phyloP scores from a whole-genome alignment of 2,329 filamentous ascomycete species.

The Ophiocordyceps camponoti-saundersi region DNA sequence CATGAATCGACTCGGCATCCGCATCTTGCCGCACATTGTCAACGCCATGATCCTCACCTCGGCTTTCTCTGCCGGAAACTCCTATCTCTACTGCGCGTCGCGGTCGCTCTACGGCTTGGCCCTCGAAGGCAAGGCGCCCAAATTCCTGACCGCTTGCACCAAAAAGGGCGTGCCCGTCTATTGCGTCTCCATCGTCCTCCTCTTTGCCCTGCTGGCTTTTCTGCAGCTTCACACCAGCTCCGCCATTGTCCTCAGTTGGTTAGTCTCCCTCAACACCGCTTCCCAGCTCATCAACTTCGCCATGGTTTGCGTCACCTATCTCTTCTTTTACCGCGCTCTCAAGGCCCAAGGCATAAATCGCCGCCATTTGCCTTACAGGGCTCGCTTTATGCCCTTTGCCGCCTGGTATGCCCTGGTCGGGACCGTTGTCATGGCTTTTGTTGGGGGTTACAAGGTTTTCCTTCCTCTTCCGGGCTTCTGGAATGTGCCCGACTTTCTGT shows the following conservation, averaged over 20 bases:
- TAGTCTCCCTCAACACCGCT: constrained; percentile 52
- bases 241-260: constrained; percentile 54
- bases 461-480: constrained; percentile 41
- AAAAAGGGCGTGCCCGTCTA: constrained; percentile 55
- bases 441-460: constrained; percentile 64
- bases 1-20: constrained; percentile 49
- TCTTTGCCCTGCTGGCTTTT: constrained; percentile 56
- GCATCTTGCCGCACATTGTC: constrained; percentile 50
- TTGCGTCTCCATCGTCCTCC: constrained; percentile 48
- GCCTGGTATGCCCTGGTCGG: constrained; percentile 49
- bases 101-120: constrained; percentile 52
- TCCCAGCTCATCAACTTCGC: constrained; percentile 60
- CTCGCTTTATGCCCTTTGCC: constrained; percentile 51
- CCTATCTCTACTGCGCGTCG: constrained; percentile 46
- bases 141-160: constrained; percentile 42
- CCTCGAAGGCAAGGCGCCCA: constrained; percentile 49
- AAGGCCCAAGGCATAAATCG: constrained; percentile 52
- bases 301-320: constrained; percentile 52
- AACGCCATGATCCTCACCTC: constrained; percentile 56
- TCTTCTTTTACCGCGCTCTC: constrained; percentile 55
- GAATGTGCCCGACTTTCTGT: constrained; percentile 54
- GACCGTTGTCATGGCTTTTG: constrained; percentile 54
- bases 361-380: constrained; percentile 51
- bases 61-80: constrained; percentile 51
- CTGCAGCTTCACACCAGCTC: constrained; percentile 51